Base-by-base conservation (phyloP, 805 yeast genomes). In the Wickerhamomyces queroliae region DNA sequence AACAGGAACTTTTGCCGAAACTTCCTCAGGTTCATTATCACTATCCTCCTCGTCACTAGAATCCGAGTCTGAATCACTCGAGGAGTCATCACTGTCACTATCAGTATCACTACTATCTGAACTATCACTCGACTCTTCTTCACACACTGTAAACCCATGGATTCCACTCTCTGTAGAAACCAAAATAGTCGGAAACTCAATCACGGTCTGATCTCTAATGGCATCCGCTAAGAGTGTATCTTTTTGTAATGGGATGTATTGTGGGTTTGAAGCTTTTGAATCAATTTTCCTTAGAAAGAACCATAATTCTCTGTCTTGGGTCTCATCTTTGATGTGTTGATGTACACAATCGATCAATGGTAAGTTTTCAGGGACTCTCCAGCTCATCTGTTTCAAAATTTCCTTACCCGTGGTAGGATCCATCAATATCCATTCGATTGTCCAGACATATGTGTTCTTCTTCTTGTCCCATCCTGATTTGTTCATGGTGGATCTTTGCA, bases 171-270 rank as follows among this genome's bases (percentile, higher is more conserved):
- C 41, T 5, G 49, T 40, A 2, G 72, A 63, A 1, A 83, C 65
- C 40, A 65, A 69, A 5, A 88, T 64, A 0, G 89, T 81, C 0
- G 96, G 95, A 48, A 74, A 88, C 55, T 88, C 96, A 26, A 87
- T 67, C 0, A 88, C 84, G 0, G 78, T 67, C 40, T 70, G 69
- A 26, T 78, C 77, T 42, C 64, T 62, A n/a, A 88, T 49, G 1
- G 67, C 65, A 19, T 71, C 74, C 0, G 73, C 72, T 2, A 85
- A 49, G 18, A 63, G 41, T n/a, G 47, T 48, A 1, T 51, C 58
- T 0, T 56, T 38, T 17, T 66, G 62, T 13, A 80, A 29, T 30
- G 56, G 53, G 3, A 77, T 58, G 20, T 74, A 51, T 24, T 66
- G 61, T 18, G 56, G 62, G 2, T 69, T 52, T 29, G 62, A 62